phyloP scores from a whole-genome alignment of 176 grass and related monocot genomes.

The Cocos nucifera region DNA sequence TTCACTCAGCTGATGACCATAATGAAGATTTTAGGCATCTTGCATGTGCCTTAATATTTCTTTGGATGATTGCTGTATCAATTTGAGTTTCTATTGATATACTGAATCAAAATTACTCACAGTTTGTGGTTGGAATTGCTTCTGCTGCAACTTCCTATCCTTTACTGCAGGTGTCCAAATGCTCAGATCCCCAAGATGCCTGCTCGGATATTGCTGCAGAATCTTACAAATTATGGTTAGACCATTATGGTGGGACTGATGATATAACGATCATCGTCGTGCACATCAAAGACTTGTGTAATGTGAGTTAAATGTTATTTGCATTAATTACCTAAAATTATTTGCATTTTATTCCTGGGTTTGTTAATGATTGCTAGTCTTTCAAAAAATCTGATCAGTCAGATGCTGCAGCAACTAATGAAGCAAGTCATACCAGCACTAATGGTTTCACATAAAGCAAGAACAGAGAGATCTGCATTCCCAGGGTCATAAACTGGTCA shows the following conservation, averaged over 20 bases:
- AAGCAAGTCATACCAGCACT: neutral
- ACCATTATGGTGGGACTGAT: conserved; percentile 80
- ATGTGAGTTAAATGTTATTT: conserved; percentile 38
- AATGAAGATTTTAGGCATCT: no score
- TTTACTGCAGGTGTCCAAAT: conserved; percentile 56
- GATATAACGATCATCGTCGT: conserved; percentile 97
- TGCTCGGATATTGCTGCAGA: conserved; percentile 79
- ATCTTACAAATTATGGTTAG: conserved; percentile 85
- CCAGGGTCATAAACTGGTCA: conserved; percentile 23
- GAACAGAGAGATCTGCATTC: conserved; percentile 17
- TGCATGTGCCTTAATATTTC: no score
- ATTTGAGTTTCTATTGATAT: neutral
- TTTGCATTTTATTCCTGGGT: neutral
- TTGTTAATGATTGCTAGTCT: neutral
- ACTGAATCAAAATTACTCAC: neutral
- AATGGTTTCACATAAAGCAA: neutral
- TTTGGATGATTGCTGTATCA: neutral
- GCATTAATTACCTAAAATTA: neutral
- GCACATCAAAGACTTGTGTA: conserved; percentile 61
- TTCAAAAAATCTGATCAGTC: conserved; percentile 5
- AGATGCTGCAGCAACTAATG: neutral
- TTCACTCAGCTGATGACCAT: no score
- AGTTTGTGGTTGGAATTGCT: neutral
- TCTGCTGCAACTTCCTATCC: neutral
- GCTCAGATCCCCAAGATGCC: conserved; percentile 75